Base-by-base conservation (phyloP, 2,329 filamentous ascomycete genomes). In the Colletotrichum costaricense region DNA sequence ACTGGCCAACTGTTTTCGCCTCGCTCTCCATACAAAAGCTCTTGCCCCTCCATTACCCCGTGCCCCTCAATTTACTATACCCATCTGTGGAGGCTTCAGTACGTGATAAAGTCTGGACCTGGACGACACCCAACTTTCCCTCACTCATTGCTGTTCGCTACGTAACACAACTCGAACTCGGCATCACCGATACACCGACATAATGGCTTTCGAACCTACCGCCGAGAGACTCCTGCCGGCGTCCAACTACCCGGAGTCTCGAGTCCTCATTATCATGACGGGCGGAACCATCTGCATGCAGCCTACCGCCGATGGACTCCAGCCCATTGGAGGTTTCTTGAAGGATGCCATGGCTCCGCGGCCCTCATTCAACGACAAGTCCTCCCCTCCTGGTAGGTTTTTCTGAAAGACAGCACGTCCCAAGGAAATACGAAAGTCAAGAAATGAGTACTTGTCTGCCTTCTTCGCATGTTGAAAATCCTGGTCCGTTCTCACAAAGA, bases 261-360 rank as follows among this genome's bases (percentile, higher is more conserved):
- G 94, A 72, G 93, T 98, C 14, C 87, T 98, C 76, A 93, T 98
- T 78, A 94, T 98, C 82, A 96, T 97, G 86, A 98, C 95, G 14
- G 95, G 94, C 73, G 93, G 93, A 57, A 95, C 93, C 7, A 98
- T 98, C 78, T 98, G 95, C 84, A 98, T 98, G 95, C 91, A 93
- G 80, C 92, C 92, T 67, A 95, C 94, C 11, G 88, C 90, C 9
- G 90, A 95, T 76, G 95, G 95, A 1, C 90, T 97, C 67, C 88
- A 97, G 46, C 95, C 95, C 6, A 93, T 94, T 69, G 86, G 90
- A 78, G 93, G 93, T 4, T 98, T 98, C 80, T 86, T 97, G 57
- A 90, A 97, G 78, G 91, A 91, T 76, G 95, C 94, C 78, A 93
- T 98, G 86, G 93, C 93, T 4, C 93, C 93, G 9, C 88, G 94